Evolutionary conservation across 345 rosid genomes (phyloP).

Genomic region (Camelina laxa): DNA sequence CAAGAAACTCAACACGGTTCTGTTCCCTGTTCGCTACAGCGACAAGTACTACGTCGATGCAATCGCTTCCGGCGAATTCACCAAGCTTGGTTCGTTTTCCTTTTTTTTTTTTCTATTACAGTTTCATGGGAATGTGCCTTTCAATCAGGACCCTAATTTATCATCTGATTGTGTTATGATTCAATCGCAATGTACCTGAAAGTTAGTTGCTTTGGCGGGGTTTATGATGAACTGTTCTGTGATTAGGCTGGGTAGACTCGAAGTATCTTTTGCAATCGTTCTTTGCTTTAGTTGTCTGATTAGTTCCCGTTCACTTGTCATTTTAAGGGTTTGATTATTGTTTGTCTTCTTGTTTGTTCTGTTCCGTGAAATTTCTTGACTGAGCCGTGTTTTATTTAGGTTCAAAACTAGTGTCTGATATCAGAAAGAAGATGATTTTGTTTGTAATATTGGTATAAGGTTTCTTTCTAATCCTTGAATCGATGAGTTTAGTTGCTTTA

Average conservation of each 20-base stretch:
- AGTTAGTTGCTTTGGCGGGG: slow-evolving; percentile 13
- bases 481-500: background rate
- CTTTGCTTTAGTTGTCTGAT: background rate
- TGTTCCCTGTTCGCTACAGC: slow-evolving; percentile 95
- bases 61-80: slow-evolving; percentile 85
- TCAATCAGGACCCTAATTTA: background rate
- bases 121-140: slow-evolving; percentile 14
- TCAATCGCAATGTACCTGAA: background rate
- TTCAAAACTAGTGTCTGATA: background rate
- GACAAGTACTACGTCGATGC: slow-evolving; percentile 92
- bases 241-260: background rate
- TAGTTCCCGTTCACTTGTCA: slow-evolving; percentile 1
- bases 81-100: slow-evolving; percentile 70
- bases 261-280: background rate
- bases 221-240: slow-evolving; percentile 7
- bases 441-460: background rate
- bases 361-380: background rate
- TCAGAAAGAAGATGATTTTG: background rate
- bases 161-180: slow-evolving; percentile 7
- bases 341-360: background rate
- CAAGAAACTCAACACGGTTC: slow-evolving; percentile 86
- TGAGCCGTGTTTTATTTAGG: background rate
- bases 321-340: background rate
- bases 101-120: background rate
- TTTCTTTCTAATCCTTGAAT: slow-evolving; percentile 1